These are phyloP conservation scores for Phytophthora boehmeriae DNA, from an alignment of 352 stramenopile species.

Conservation along the genomic window DNA sequence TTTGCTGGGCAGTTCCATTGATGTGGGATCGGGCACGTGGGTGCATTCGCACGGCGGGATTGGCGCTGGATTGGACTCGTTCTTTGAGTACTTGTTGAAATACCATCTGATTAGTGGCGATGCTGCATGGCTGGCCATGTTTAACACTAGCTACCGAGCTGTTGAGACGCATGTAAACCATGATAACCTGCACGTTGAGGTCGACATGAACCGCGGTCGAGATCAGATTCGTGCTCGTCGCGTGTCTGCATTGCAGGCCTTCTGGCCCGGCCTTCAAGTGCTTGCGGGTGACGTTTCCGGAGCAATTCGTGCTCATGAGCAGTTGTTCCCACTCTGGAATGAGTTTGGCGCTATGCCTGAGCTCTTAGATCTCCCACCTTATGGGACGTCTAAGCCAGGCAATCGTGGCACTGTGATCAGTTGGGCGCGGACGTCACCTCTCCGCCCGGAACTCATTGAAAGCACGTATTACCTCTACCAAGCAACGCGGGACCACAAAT, in stretches of 20 bases:
- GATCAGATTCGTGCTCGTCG: conserved; percentile 59
- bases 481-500: conserved; percentile 87
- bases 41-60: conserved; percentile 83
- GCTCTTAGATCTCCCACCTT: conserved; percentile 84
- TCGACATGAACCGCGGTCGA: conserved; percentile 85
- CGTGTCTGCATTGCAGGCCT: conserved; percentile 93
- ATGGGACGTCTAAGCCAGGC: conserved; percentile 30
- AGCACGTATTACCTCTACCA: conserved; percentile 96
- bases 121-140: conserved; percentile 92
- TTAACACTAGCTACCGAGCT: conserved; percentile 79
- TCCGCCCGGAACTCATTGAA: conserved; percentile 98
- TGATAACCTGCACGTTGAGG: conserved; percentile 80
- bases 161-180: conserved; percentile 83
- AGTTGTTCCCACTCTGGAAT: conserved; percentile 95
- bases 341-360: conserved; percentile 96
- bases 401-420: conserved; percentile 58
- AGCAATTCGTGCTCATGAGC: conserved; percentile 91
- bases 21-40: conserved; percentile 90
- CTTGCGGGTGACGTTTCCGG: conserved; percentile 92
- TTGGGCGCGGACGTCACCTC: conserved; percentile 87
- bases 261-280: conserved; percentile 97
- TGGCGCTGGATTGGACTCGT: conserved; percentile 95
- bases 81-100: conserved; percentile 99
- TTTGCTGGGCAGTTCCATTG: conserved; percentile 95
- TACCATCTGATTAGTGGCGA: conserved; percentile 96